Evolutionary conservation across 805 yeast species (phyloP).

Genomic region (Ogataea philodendri): DNA sequence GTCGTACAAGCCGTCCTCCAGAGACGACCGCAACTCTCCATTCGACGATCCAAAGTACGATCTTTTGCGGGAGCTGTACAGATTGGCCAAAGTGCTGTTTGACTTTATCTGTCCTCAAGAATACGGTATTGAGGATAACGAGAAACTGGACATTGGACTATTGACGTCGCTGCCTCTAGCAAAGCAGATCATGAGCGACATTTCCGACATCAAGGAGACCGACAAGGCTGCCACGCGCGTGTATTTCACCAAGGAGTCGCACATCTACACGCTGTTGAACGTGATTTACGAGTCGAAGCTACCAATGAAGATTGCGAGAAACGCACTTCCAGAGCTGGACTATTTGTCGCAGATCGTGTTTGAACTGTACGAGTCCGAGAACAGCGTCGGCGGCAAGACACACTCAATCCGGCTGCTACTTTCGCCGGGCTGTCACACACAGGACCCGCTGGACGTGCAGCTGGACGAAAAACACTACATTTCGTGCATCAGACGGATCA

Average conservation of each 20-base stretch:
- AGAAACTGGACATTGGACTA: constrained; percentile 92
- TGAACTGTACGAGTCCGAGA: constrained; percentile 85
- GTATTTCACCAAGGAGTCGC: constrained; percentile 96
- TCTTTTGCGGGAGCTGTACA: constrained; percentile 80
- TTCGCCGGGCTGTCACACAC: constrained; percentile 98
- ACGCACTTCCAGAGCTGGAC: constrained; percentile 94
- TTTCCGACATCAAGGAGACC: constrained; percentile 71
- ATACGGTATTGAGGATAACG: constrained; percentile 93
- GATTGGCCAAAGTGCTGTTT: constrained; percentile 87
- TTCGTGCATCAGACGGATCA: constrained; percentile 89
- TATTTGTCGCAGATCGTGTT: constrained; percentile 92
- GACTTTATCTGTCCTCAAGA: constrained; percentile 99
- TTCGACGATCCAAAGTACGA: constrained; percentile 82
- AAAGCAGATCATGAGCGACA: constrained; percentile 77
- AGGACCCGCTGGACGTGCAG: constrained; percentile 95
- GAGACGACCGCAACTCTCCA: constrained; percentile 37
- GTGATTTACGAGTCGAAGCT: constrained; percentile 87
- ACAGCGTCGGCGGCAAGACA: constrained; percentile 64
- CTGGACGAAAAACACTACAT: constrained; percentile 95
- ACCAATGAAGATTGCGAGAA: constrained; percentile 93
- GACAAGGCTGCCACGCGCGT: constrained; percentile 82
- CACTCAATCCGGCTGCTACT: constrained; percentile 89
- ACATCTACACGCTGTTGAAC: constrained; percentile 88
- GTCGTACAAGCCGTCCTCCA: constrained; percentile 29
- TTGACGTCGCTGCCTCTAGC: constrained; percentile 93